Conservation (phyloP, 352 stramenopile genomes). For the Globisporangium takayamanum region DNA sequence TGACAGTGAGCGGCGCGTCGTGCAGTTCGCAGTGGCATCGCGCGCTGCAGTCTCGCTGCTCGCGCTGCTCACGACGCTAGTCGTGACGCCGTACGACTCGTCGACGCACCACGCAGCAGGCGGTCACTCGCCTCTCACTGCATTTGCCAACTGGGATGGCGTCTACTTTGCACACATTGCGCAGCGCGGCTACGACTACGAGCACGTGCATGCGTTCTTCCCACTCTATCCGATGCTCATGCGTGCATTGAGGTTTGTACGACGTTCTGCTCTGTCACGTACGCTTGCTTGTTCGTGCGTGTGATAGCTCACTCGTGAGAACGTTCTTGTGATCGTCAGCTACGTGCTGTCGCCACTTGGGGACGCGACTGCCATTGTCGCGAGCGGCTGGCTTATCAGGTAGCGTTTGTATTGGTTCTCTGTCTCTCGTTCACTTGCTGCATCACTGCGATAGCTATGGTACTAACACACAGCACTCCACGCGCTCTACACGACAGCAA, state of each 20-base stretch:
- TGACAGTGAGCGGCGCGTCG: constrained; percentile 21
- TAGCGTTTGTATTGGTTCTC: constrained; percentile 2
- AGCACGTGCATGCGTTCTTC: constrained; percentile 85
- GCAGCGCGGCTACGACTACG: constrained; percentile 68
- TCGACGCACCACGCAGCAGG: constrained; percentile 33
- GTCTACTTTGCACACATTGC: constrained; percentile 81
- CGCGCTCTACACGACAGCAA: constrained; percentile 32
- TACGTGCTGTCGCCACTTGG: constrained; percentile 17
- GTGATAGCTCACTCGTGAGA: not conserved
- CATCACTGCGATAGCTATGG: no score
- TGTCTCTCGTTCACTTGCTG: not conserved
- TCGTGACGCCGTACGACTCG: constrained; percentile 67
- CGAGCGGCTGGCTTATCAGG: constrained; percentile 53
- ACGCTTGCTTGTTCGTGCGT: not conserved
- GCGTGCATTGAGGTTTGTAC: constrained; percentile 20
- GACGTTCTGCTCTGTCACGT: not conserved
- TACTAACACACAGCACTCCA: not conserved
- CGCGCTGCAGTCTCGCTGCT: constrained; percentile 43
- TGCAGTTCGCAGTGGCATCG: constrained; percentile 40
- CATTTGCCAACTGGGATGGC: constrained; percentile 80
- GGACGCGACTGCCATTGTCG: constrained; percentile 16
- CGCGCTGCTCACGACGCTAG: constrained; percentile 27
- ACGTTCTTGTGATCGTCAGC: not conserved
- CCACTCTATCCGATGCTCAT: constrained; percentile 63
- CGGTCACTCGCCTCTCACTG: constrained; percentile 21